These are phyloP conservation scores for Mycena latifolia DNA, from an alignment of 768 basidiomycete species.

Conservation along the genomic window DNA sequence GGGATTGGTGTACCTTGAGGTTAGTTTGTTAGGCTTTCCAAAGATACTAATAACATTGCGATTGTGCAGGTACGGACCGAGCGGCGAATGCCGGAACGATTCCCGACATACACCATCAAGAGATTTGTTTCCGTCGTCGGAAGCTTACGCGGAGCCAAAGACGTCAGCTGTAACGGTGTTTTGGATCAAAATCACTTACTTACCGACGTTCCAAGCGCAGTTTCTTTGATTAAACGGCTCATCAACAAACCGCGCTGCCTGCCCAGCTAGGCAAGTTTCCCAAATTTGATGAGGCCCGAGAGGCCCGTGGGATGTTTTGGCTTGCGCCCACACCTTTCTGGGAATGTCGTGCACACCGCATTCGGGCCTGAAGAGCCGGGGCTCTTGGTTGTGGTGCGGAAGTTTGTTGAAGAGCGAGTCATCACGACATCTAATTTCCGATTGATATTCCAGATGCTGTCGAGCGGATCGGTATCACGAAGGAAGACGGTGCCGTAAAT, in stretches of 20 bases:
- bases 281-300: conserved; percentile 13
- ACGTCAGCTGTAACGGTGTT: conserved; percentile 18
- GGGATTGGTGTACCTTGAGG: too few species aligned
- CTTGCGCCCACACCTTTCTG: neutral
- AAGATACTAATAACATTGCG: neutral
- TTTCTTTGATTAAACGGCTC: neutral
- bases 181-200: neutral
- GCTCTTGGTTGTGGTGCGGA: neutral
- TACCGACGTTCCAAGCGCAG: neutral
- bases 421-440: conserved; percentile 11
- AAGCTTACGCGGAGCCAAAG: conserved; percentile 23
- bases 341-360: neutral
- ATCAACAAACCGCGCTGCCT: neutral
- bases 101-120: neutral
- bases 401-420: neutral
- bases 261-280: conserved; percentile 29
- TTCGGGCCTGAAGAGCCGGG: conserved; percentile 16
- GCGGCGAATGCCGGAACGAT: neutral
- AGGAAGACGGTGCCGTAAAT: conserved; percentile 28
- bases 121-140: conserved; percentile 15
- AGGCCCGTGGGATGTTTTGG: neutral
- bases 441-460: conserved; percentile 13
- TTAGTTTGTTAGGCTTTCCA: neutral
- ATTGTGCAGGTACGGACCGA: neutral
- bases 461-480: conserved; percentile 16